Evolutionary conservation across 2,329 filamentous ascomycete species (phyloP), one percentile per base, ranked within the genome.

Genomic region (Sclerotinia spermophila): DNA sequence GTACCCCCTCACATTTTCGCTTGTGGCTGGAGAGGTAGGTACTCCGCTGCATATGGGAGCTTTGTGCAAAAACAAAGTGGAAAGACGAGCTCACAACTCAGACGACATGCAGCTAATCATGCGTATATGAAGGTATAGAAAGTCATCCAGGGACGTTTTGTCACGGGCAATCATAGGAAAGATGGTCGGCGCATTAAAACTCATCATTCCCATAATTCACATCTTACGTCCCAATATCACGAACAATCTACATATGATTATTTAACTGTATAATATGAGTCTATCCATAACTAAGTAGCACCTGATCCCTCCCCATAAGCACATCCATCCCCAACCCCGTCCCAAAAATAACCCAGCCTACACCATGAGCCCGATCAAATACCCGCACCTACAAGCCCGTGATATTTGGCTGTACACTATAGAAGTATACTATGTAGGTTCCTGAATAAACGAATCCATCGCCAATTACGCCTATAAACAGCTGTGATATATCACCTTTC

Each of bases 401-500:
- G n/a, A 40, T 40, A 35, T 51, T 35, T 21, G 45, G 33, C 33
- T 40, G 35, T 33, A 65, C 45, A 53, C 45, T 40, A 40, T 15
- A 48, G 27, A 24, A 53, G 35, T 27, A 65, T 53, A 53, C 62
- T 40, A 30, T 65, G n/a, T 53, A 40, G 45, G n/a, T 30, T n/a
- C 45, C 45, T 51, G 17, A 35, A 40, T 35, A 65, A 38, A 65
- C 35, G 35, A 53, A 40, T 53, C 62, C 62, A n/a, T 40, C 62
- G 62, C 62, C 62, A 40, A 30, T 53, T 53, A 30, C 62, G 62
- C 62, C 62, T 53, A 53, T 65, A 53, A 65, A 65, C 45, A 53
- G 62, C 53, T 53, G 62, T 65, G 40, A 27, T 30, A 65, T 65
- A 65, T 65, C 45, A 21, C 62, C 35, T 40, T 8, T 53, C 33